These are phyloP conservation scores for Claviceps citrina DNA, from an alignment of 2,329 filamentous ascomycete genomes.

Conservation along the genomic window DNA sequence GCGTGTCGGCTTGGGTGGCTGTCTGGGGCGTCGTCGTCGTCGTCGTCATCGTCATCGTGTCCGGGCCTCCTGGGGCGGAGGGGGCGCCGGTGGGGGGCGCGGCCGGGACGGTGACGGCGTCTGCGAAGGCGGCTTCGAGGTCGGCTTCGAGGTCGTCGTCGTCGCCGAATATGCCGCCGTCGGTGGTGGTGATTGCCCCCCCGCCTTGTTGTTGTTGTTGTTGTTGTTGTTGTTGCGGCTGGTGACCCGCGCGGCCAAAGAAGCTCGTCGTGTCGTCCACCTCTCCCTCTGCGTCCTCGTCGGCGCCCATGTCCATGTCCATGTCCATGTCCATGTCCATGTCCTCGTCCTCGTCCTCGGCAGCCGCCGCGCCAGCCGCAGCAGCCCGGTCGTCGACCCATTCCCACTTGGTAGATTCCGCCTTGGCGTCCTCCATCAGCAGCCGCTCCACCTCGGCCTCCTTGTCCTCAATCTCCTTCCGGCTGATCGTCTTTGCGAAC, in stretches of 20 bases:
- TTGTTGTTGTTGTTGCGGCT: neutral
- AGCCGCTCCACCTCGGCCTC: constrained; percentile 65
- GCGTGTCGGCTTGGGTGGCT: constrained; percentile 25
- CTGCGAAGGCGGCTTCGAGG: constrained; percentile 37
- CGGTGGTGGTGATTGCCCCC: constrained; percentile 5
- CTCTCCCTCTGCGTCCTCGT: no score
- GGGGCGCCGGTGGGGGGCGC: no score
- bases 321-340: no score
- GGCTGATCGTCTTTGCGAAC: constrained; percentile 68
- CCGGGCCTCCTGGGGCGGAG: no score
- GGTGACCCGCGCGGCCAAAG: neutral
- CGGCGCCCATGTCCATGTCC: neutral
- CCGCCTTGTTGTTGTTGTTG: neutral
- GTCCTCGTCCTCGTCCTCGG: constrained; percentile 36
- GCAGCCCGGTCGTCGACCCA: constrained; percentile 41
- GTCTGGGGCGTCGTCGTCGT: constrained; percentile 31
- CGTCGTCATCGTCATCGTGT: no score
- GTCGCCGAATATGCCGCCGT: constrained; percentile 16
- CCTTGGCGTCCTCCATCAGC: constrained; percentile 51
- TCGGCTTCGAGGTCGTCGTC: constrained; percentile 39
- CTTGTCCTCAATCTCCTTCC: constrained; percentile 72
- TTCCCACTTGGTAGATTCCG: constrained; percentile 46
- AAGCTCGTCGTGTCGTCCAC: no score
- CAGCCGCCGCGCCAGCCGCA: constrained; percentile 26
- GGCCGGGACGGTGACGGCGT: constrained; percentile 23